Evolutionary conservation across 148 eudicot species (phyloP), one percentile per base, ranked within the genome.

Genomic region (Pharnaceum exiguum): DNA sequence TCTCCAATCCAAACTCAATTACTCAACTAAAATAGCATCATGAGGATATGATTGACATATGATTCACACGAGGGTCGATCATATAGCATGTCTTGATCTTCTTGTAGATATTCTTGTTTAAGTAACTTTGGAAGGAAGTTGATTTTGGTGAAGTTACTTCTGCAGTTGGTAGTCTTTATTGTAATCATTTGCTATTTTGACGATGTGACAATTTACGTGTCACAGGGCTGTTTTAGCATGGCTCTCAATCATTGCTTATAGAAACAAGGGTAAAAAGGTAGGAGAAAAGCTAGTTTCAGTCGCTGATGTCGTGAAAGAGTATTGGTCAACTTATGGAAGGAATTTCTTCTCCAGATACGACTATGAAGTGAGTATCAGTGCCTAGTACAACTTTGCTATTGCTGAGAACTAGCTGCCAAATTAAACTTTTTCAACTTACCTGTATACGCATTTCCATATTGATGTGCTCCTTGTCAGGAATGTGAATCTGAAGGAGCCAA

Each of bases 401-500:
- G 18, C 5, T 21, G 24, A 51, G 11, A 32, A 17, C 1, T 33
- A 18, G 40, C 22, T 53, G 18, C 21, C 22, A 47, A 7, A 9
- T 15, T 47, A 10, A 26, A n/a, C 44, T 9, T 60, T 21, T 9
- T 21, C 44, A 40, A 29, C 39, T 19, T n/a, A 7, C 32, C 26
- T 22, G 5, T 53, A 52, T 65, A 26, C n/a, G 37, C 46, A 18
- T 38, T 25, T 56, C 53, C 38, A 53, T 26, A 30, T 27, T 44
- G 30, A 33, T 40, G 52, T 16, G 17, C 19, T 63, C 56, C 65
- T 60, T 62, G 47, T 19, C 74, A 93, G 98, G 98, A 93, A 70
- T 93, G 99, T 80, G 91, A 89, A 71, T 88, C 99, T 17, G 99
- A 88, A 65, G 99, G 90, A 69, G 99, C 99, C 49, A 93, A 81